phyloP scores from a whole-genome alignment of 805 yeast genomes.

The Yarrowia sp. region DNA sequence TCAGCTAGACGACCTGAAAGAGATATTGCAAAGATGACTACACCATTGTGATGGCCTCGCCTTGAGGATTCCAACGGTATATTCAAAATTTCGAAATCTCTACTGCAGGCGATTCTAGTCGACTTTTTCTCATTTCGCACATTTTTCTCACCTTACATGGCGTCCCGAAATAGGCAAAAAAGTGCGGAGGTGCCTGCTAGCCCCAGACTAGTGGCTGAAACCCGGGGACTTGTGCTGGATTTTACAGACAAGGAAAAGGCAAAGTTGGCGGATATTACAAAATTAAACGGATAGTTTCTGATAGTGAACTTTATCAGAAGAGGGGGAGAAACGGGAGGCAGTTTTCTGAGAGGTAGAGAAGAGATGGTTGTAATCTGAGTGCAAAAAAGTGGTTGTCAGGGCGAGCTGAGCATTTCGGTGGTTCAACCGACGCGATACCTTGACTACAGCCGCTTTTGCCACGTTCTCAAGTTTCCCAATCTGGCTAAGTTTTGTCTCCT shows the following conservation, averaged over 20 bases:
- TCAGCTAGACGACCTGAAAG: too few species aligned
- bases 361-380: background rate
- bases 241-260: background rate
- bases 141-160: too few species aligned
- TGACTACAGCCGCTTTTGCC: background rate
- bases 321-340: too few species aligned
- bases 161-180: conserved; percentile 11
- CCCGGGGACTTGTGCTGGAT: background rate
- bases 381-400: too few species aligned
- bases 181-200: background rate
- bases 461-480: too few species aligned
- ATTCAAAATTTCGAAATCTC: background rate
- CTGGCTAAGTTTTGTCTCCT: background rate
- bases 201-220: background rate
- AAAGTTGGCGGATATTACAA: background rate
- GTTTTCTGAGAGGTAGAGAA: too few species aligned
- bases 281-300: conserved; percentile 1
- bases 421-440: background rate
- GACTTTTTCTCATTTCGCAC: too few species aligned
- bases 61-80: background rate
- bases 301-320: conserved; percentile 23
- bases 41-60: too few species aligned
- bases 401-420: too few species aligned
- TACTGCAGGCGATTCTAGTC: too few species aligned
- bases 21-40: too few species aligned